Evolutionary conservation across 2,329 filamentous ascomycete species (phyloP).

Genomic region (Apiospora koreana): DNA sequence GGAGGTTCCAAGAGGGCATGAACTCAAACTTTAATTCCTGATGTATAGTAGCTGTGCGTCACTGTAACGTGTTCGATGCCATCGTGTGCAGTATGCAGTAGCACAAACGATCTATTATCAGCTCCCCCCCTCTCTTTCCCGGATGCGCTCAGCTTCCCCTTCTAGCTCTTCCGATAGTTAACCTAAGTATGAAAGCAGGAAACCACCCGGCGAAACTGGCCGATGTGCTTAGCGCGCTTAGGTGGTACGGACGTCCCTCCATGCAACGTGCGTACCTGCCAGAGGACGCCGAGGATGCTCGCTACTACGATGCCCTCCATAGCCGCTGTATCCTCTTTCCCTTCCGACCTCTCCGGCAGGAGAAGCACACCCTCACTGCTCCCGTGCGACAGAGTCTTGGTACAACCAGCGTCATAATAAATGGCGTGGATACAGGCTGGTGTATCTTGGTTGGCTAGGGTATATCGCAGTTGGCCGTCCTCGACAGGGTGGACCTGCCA

Average conservation of each 20-base stretch:
- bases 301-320: not conserved
- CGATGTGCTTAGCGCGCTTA: not conserved
- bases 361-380: not conserved
- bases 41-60: no score
- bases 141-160: no score
- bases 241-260: not conserved
- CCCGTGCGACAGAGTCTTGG: not conserved
- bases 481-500: not conserved
- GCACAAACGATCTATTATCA: no score
- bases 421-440: not conserved
- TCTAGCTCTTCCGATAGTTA: no score
- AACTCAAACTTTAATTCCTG: no score
- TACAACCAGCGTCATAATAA: not conserved
- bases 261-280: not conserved
- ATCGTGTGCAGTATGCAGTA: no score
- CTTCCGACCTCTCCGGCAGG: not conserved
- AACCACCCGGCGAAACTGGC: not conserved
- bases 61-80: no score
- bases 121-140: no score
- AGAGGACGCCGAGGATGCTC: not conserved
- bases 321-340: not conserved
- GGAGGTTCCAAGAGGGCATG: no score
- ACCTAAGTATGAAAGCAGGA: not conserved
- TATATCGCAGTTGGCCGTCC: not conserved
- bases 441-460: not conserved